Conservation (phyloP, 192 early-diverging fungal species). For the Coemansia sp. region DNA sequence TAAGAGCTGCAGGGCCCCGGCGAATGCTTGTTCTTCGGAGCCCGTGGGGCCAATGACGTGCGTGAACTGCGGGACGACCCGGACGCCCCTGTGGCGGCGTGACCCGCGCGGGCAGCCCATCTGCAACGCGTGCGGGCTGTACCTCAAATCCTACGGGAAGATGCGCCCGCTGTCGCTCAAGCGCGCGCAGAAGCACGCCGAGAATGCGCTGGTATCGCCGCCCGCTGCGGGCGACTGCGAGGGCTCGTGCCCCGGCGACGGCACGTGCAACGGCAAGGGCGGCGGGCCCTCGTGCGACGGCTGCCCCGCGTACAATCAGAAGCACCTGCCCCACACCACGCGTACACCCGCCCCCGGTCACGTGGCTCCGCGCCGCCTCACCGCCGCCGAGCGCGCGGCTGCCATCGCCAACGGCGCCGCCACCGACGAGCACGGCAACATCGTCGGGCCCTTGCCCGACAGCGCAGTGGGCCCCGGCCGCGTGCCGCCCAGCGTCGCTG, state of each 20-base stretch:
- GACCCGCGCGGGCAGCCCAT: conserved; percentile 73
- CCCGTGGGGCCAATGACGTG: conserved; percentile 55
- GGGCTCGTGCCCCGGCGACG: conserved; percentile 69
- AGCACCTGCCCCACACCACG: conserved; percentile 45
- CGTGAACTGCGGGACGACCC: conserved; percentile 75
- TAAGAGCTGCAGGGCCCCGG: neutral
- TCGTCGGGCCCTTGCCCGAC: conserved; percentile 46
- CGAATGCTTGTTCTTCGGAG: neutral
- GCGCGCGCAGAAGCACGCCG: conserved; percentile 26
- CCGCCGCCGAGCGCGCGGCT: conserved; percentile 50
- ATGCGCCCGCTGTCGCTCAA: conserved; percentile 55
- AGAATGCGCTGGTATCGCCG: neutral
- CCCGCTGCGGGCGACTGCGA: neutral
- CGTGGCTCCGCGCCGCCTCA: conserved; percentile 18
- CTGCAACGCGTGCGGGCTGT: conserved; percentile 77
- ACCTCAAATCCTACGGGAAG: conserved; percentile 51
- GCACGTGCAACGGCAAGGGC: conserved; percentile 74
- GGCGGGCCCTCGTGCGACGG: conserved; percentile 71
- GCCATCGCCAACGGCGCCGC: conserved; percentile 53
- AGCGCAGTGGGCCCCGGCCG: conserved; percentile 35
- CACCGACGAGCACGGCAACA: conserved; percentile 52
- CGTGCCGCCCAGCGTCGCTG: conserved; percentile 39
- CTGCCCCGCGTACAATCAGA: conserved; percentile 75
- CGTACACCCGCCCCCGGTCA: conserved; percentile 2
- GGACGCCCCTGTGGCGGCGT: conserved; percentile 79